phyloP scores from a whole-genome alignment of 768 basidiomycete species.

The Lanmaoa pseudosensibilis region DNA sequence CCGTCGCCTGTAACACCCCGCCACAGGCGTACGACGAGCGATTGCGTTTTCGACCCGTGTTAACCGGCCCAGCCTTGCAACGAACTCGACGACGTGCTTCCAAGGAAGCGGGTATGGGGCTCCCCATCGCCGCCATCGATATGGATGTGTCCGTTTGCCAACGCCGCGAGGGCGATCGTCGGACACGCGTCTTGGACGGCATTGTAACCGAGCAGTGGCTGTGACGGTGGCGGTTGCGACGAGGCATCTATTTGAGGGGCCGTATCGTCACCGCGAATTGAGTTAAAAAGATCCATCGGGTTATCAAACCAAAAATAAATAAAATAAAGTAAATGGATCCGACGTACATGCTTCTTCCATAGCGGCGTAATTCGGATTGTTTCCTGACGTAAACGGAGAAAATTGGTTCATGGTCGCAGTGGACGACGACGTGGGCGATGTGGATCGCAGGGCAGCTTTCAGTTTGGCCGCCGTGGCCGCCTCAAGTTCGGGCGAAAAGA shows the following conservation, averaged over 20 bases:
- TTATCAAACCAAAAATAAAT: constrained; percentile 1
- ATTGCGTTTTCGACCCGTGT: neutral
- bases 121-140: constrained; percentile 4
- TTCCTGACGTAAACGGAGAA: constrained; percentile 24
- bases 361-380: constrained; percentile 14
- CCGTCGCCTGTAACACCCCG: neutral
- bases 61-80: constrained; percentile 32
- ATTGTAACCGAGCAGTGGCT: constrained; percentile 13
- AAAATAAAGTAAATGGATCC: constrained; percentile 12
- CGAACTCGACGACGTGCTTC: constrained; percentile 27
- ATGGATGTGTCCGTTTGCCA: neutral
- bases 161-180: neutral
- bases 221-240: constrained; percentile 6
- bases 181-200: constrained; percentile 6
- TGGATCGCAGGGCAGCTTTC: constrained; percentile 26
- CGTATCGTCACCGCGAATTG: constrained; percentile 1
- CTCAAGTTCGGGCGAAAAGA: constrained; percentile 33
- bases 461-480: constrained; percentile 31
- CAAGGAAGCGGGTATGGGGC: constrained; percentile 11
- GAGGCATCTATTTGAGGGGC: constrained; percentile 1
- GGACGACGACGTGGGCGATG: constrained; percentile 5
- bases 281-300: neutral
- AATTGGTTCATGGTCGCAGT: constrained; percentile 7
- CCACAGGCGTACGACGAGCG: neutral
- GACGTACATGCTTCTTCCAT: constrained; percentile 30